A percentile compares a stretch with the other conserved stretches of the same genome.
Evolutionary conservation across 257 asterid genomes (phyloP).

Genomic region (Penstemon newberryi): DNA sequence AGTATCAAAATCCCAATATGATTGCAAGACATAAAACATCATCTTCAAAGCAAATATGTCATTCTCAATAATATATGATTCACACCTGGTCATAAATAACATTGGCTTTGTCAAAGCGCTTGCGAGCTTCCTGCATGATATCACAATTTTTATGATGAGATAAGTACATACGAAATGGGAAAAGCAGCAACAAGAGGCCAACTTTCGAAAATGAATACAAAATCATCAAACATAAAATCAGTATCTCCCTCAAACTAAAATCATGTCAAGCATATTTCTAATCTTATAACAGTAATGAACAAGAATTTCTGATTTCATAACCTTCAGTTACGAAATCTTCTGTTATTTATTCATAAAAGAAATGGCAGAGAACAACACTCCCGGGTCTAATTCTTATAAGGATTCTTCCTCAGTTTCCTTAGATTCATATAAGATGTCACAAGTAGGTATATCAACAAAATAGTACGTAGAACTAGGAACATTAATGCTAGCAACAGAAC

Average conservation of each 20-base stretch:
- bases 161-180: slow-evolving; percentile 14
- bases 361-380: neutral
- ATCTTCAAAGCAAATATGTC: slow-evolving; percentile 14
- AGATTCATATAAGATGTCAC: neutral
- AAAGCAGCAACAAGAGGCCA: neutral
- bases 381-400: neutral
- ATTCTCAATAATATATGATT: slow-evolving; percentile 15
- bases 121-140: slow-evolving; percentile 87
- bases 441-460: slow-evolving; percentile 4
- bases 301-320: neutral
- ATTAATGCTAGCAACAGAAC: neutral
- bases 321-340: neutral
- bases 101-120: slow-evolving; percentile 95
- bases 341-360: neutral
- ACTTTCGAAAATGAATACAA: neutral
- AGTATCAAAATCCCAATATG: slow-evolving; percentile 4
- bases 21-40: slow-evolving; percentile 1
- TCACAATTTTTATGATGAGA: slow-evolving; percentile 27
- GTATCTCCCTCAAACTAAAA: slow-evolving; percentile 18
- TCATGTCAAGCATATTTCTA: slow-evolving; percentile 17
- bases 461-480: neutral
- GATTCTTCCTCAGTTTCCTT: slow-evolving; percentile 11
- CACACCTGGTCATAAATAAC: slow-evolving; percentile 87
- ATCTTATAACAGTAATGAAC: neutral
- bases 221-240: neutral